These are phyloP conservation scores for Yamadazyma jaroonii DNA, from an alignment of 1,139 yeast genomes.

Conservation along the genomic window DNA sequence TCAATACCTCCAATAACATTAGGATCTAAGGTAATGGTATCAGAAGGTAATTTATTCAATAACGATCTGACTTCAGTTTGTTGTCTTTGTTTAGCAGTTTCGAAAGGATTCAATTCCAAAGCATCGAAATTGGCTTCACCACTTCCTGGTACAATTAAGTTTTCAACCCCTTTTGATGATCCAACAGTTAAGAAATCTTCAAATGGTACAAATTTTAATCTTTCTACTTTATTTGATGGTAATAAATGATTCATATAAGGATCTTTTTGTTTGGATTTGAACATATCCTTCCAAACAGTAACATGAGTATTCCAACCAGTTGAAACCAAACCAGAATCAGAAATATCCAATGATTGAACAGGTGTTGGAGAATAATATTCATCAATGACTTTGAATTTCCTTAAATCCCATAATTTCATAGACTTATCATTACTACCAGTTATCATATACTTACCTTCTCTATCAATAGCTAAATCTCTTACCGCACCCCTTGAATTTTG, in stretches of 20 bases:
- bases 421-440: constrained; percentile 86
- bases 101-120: constrained; percentile 88
- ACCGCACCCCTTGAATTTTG: constrained; percentile 86
- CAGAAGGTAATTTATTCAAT: constrained; percentile 87
- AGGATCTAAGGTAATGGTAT: constrained; percentile 90
- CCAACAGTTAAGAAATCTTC: constrained; percentile 95
- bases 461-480: constrained; percentile 78
- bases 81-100: constrained; percentile 89
- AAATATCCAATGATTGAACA: constrained; percentile 72
- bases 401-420: constrained; percentile 89
- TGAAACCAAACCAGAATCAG: constrained; percentile 83
- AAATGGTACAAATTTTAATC: constrained; percentile 79
- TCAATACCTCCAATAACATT: constrained; percentile 83
- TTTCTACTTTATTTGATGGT: constrained; percentile 72
- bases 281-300: constrained; percentile 79
- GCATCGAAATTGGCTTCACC: constrained; percentile 99
- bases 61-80: constrained; percentile 86
- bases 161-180: constrained; percentile 72
- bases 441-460: constrained; percentile 95
- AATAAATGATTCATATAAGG: constrained; percentile 92
- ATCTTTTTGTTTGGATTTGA: constrained; percentile 55
- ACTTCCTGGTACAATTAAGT: constrained; percentile 88
- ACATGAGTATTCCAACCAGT: constrained; percentile 96
- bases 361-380: constrained; percentile 82
- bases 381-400: constrained; percentile 76